phyloP scores from a whole-genome alignment of 371 early-diverging fungal genomes.

The Apophysomyces trapeziformis region DNA sequence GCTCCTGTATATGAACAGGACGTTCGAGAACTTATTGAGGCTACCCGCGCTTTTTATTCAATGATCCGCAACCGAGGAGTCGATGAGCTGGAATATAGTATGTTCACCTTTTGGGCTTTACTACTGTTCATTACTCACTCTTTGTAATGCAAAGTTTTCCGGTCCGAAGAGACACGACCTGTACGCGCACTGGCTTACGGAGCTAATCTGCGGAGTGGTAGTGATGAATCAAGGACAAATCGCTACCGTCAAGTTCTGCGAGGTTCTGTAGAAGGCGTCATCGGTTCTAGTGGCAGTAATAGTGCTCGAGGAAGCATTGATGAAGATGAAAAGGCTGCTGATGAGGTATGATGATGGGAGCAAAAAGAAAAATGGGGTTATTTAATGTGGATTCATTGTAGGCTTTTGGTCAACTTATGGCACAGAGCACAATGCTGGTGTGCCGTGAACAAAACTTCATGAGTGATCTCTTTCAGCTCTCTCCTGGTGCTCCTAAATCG shows the following conservation, averaged over 20 bases:
- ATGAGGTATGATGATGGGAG: constrained; percentile 31
- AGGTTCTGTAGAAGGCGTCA: constrained; percentile 50
- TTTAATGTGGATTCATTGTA: constrained; percentile 10
- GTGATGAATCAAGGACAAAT: constrained; percentile 39
- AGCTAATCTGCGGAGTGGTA: constrained; percentile 34
- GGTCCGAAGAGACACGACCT: constrained; percentile 53
- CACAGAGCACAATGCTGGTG: constrained; percentile 49
- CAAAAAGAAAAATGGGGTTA: no score
- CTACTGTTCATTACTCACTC: background rate
- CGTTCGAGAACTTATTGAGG: constrained; percentile 48
- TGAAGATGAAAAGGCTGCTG: constrained; percentile 52
- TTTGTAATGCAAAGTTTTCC: constrained; percentile 33
- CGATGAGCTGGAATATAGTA: constrained; percentile 57
- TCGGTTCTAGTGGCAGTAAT: constrained; percentile 20
- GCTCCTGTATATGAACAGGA: constrained; percentile 54
- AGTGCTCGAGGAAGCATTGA: constrained; percentile 39
- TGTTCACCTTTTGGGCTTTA: constrained; percentile 3
- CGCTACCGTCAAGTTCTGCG: constrained; percentile 54
- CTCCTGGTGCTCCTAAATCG: constrained; percentile 40
- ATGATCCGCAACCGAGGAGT: constrained; percentile 43
- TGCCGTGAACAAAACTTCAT: constrained; percentile 84
- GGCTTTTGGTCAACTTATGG: constrained; percentile 57
- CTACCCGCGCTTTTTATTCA: constrained; percentile 37
- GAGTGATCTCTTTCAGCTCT: constrained; percentile 75
- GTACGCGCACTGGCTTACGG: constrained; percentile 50